Conservation (phyloP, 2,329 filamentous ascomycete genomes). For the Karstenula rhodostoma region DNA sequence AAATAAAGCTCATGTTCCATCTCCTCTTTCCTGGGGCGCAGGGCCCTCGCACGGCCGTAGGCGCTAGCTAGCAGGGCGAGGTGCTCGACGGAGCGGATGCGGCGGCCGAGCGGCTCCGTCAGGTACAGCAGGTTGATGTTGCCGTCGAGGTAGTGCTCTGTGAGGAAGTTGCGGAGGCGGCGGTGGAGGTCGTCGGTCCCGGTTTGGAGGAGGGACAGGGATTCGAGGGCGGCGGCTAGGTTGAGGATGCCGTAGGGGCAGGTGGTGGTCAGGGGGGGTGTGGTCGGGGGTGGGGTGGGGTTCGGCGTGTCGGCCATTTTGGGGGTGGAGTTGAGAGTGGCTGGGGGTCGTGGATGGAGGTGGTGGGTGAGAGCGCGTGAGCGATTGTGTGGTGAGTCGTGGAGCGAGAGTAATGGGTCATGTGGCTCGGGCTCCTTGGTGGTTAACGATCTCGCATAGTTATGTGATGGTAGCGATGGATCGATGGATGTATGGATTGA, state of each 20-base stretch:
- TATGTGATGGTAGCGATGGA: too few relatives aligned
- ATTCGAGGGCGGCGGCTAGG: conserved; percentile 13
- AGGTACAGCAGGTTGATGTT: neutral
- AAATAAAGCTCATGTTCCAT: conserved; percentile 18
- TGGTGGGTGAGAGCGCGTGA: too few relatives aligned
- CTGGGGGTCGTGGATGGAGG: too few relatives aligned
- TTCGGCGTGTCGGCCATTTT: neutral
- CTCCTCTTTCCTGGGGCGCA: conserved; percentile 3
- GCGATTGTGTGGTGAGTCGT: too few relatives aligned
- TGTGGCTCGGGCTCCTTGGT: too few relatives aligned
- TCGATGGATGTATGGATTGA: too few relatives aligned
- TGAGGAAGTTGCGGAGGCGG: conserved; percentile 9
- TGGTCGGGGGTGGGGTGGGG: neutral
- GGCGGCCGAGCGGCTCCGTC: conserved; percentile 13
- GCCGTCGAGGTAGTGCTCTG: conserved; percentile 4
- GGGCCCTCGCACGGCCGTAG: conserved; percentile 12
- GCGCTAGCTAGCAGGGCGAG: conserved; percentile 17
- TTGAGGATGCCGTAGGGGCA: conserved; percentile 18
- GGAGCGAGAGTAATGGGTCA: too few relatives aligned
- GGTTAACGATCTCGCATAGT: too few relatives aligned
- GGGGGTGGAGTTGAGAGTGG: neutral
- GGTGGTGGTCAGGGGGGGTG: neutral
- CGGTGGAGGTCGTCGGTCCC: conserved; percentile 9
- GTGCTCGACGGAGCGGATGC: conserved; percentile 9
- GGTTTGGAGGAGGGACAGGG: neutral